Conservation (phyloP, 495 filamentous ascomycete genomes). For the Letharia columbiana region DNA sequence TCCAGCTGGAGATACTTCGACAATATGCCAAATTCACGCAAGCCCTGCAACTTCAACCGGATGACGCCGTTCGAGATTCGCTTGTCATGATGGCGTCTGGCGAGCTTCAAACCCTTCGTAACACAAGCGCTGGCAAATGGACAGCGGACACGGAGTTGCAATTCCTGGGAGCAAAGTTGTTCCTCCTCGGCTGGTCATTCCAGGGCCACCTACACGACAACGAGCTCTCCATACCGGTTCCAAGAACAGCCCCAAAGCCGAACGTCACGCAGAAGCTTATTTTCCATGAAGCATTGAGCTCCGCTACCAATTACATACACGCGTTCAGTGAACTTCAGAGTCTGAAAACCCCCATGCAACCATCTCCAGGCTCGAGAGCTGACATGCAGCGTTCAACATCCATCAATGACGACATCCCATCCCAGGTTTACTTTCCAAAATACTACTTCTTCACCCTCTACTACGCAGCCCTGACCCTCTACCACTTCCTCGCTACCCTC, state of each 20-base stretch:
- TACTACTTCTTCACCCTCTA: neutral
- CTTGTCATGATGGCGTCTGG: neutral
- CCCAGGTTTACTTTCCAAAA: neutral
- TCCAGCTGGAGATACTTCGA: neutral
- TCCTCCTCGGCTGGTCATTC: neutral
- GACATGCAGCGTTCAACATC: neutral
- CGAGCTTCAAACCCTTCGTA: neutral
- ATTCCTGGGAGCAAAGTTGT: neutral
- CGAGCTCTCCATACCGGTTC: neutral
- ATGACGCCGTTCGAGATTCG: neutral
- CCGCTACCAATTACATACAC: neutral
- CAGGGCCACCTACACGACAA: neutral
- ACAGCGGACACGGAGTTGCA: neutral
- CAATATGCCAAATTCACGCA: neutral
- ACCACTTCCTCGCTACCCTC: neutral
- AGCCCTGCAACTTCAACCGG: neutral
- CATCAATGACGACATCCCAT: neutral
- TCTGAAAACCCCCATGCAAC: neutral
- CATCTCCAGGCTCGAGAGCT: neutral
- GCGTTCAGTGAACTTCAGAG: neutral
- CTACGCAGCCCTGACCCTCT: neutral
- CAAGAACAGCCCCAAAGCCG: neutral
- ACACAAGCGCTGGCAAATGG: neutral
- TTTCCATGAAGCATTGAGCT: neutral
- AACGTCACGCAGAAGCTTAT: neutral